Evolutionary conservation across 768 basidiomycete genomes (phyloP), one percentile per base, ranked within the genome.

Genomic region (Leucogyrophana mollusca): DNA sequence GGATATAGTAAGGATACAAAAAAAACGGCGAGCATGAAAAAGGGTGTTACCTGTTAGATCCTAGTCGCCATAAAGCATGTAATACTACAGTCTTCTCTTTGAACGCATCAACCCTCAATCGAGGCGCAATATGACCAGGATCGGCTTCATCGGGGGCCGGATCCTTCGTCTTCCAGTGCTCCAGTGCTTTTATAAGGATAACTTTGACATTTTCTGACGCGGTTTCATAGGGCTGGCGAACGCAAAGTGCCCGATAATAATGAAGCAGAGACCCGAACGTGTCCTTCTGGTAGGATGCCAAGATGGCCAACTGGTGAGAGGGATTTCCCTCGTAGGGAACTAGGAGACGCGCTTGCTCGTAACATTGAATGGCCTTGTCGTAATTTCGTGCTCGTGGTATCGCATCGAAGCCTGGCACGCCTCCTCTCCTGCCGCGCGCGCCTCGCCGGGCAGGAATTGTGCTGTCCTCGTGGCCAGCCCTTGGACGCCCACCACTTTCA

Each of bases 241-340:
- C 90, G 57, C 92, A 94, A 10, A 98, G 73, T 2, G 95, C 90
- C 23, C 93, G 85, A 61, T 94, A 94, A 64, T 97, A 95, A 65
- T 93, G 87, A 42, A 88, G 77, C 8, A 91, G 70, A 23, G 90
- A 85, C 24, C 73, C 68, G 57, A 95, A 93, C n/a, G 78, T 73
- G 66, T 98, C 92, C 51, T 79, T 77, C 55, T 86, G 76, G 64
- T 96, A 94, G 4, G 86, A 83, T 2, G 92, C 80, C 24, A 97
- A 78, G 49, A 97, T 94, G 4, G 95, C 96, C 16, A 98, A 82
- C 65, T 98, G 96, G 62, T 98, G 95, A 16, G 88, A 95, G 1
- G 96, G 81, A 58, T 97, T 94, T 54, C 95, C 96, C 53, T 95
- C 90, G 45, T 86, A 75, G 0, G 96, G 95, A 5, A 89, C 71